Evolutionary conservation across 2,329 filamentous ascomycete genomes (phyloP).

Genomic region (Fusarium zealandicum): DNA sequence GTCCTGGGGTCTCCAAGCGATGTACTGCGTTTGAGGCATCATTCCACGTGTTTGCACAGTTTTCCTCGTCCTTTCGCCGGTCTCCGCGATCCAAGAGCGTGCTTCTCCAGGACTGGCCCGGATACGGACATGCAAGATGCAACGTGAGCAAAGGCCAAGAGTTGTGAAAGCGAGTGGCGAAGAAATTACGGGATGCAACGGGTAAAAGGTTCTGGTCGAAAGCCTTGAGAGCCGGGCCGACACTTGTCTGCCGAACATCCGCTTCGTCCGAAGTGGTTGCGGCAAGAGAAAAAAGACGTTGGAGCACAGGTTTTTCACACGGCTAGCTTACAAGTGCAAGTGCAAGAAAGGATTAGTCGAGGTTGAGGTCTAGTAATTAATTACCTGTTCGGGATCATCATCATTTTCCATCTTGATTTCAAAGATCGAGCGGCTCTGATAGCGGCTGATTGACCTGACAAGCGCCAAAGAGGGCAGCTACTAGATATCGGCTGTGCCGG

Average conservation of each 20-base stretch:
- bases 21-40: conserved; percentile 1
- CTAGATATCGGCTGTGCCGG: conserved; percentile 7
- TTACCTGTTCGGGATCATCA: no score
- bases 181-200: conserved; percentile 25
- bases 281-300: conserved; percentile 12
- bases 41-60: conserved; percentile 6
- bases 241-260: conserved; percentile 15
- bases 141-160: conserved; percentile 28
- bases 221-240: conserved; percentile 18
- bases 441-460: conserved; percentile 5
- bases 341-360: background rate
- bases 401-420: background rate
- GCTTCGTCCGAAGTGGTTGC: conserved; percentile 24
- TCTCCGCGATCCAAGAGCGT: conserved; percentile 15
- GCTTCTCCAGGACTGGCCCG: background rate
- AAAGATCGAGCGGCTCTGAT: conserved; percentile 6
- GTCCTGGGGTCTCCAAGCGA: conserved; percentile 2
- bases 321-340: background rate
- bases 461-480: conserved; percentile 4
- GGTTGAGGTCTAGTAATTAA: no score
- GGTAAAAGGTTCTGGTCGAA: conserved; percentile 14
- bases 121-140: background rate
- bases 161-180: conserved; percentile 27
- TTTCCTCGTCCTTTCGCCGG: conserved; percentile 8
- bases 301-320: background rate